These are phyloP conservation scores for Vairimorpha apis DNA, from an alignment of 371 early-diverging fungal genomes.

Conservation along the genomic window DNA sequence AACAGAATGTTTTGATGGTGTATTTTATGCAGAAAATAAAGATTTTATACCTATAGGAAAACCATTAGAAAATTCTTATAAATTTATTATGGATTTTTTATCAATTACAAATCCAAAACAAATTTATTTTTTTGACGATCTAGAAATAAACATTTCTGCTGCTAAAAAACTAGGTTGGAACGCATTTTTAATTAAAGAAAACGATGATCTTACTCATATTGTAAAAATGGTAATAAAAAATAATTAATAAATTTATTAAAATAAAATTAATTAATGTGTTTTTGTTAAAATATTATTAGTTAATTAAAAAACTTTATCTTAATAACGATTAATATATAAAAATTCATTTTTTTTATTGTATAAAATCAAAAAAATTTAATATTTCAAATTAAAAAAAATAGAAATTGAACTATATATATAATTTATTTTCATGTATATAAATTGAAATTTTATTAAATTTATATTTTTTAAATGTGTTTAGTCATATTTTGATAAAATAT, in stretches of 20 bases:
- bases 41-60: conserved; percentile 45
- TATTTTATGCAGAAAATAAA: too few species aligned
- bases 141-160: conserved; percentile 20
- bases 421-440: too few species aligned
- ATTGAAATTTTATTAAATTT: too few species aligned
- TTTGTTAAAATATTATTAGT: neutral
- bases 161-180: conserved; percentile 44
- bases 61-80: conserved; percentile 31
- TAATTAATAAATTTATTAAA: neutral
- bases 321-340: too few species aligned
- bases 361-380: too few species aligned
- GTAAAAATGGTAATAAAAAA: neutral
- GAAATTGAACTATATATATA: too few species aligned
- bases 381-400: too few species aligned
- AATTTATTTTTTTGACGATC: conserved; percentile 52
- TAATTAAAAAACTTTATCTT: neutral
- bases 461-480: too few species aligned
- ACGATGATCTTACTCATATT: conserved; percentile 3
- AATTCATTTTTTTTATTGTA: too few species aligned
- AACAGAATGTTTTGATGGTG: conserved; percentile 45
- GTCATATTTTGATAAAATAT: too few species aligned
- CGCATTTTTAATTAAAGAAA: neutral
- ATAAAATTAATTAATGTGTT: neutral
- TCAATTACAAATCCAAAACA: conserved; percentile 18
- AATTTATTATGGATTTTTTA: conserved; percentile 40